Percentiles rank a stretch among this genome's conserved stretches.
Conservation (phyloP, 768 basidiomycete species). For the Tremella fuciformis region DNA sequence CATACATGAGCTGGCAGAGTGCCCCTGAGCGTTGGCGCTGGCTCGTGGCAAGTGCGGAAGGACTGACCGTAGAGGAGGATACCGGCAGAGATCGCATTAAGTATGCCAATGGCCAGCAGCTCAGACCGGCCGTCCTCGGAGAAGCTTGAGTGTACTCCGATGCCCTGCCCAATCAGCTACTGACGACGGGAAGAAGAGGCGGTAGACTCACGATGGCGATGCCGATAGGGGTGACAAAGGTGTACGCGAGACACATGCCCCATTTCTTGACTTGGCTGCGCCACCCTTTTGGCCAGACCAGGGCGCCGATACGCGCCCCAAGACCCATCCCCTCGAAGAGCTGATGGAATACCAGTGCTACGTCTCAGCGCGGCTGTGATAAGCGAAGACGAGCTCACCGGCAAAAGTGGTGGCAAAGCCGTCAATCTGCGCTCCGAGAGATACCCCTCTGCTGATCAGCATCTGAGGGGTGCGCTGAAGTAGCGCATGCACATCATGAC, state of each 20-base stretch:
- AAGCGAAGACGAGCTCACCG: slow-evolving; percentile 47
- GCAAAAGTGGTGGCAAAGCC: slow-evolving; percentile 5
- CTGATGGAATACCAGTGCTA: no score
- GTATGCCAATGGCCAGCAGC: slow-evolving; percentile 45
- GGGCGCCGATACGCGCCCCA: slow-evolving; percentile 44
- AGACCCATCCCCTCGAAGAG: slow-evolving; percentile 10
- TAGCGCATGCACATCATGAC: slow-evolving; percentile 32
- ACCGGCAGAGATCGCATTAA: slow-evolving; percentile 47
- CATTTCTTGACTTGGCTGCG: no score
- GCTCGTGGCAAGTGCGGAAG: no score
- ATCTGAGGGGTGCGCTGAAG: no score
- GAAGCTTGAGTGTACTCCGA: slow-evolving; percentile 45
- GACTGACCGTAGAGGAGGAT: slow-evolving; percentile 23
- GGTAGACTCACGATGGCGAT: no score
- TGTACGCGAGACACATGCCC: slow-evolving; percentile 37
- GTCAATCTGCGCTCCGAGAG: slow-evolving; percentile 33
- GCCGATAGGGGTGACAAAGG: slow-evolving; percentile 4
- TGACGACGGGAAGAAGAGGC: neutral
- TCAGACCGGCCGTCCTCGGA: slow-evolving; percentile 42
- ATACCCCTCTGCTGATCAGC: slow-evolving; percentile 33
- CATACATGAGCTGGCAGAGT: no score
- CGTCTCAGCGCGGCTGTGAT: neutral
- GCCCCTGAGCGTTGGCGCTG: no score
- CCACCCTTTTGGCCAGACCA: neutral
- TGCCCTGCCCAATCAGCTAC: slow-evolving; percentile 21